phyloP scores from a whole-genome alignment of 495 filamentous ascomycete species.

The Daldinia decipiens region DNA sequence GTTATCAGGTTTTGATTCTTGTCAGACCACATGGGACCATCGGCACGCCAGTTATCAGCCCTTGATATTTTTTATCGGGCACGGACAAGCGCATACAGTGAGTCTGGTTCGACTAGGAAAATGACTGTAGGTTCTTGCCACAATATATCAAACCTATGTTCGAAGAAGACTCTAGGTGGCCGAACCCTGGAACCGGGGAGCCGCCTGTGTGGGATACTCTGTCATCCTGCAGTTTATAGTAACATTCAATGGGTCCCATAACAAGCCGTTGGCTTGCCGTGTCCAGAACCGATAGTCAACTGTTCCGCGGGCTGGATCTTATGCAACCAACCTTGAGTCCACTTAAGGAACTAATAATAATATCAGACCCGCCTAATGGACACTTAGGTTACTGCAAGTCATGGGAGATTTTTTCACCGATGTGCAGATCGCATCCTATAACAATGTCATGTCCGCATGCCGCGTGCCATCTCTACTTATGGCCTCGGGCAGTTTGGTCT shows the following conservation, averaged over 20 bases:
- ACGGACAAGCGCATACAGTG: background rate
- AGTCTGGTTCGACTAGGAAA: background rate
- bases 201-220: constrained; percentile 38
- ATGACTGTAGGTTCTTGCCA: background rate
- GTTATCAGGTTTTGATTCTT: constrained; percentile 8
- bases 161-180: constrained; percentile 28
- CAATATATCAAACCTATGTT: constrained; percentile 8
- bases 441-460: constrained; percentile 31
- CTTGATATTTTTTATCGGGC: background rate
- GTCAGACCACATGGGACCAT: background rate
- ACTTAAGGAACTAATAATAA: constrained; percentile 38
- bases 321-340: constrained; percentile 35
- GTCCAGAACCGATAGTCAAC: constrained; percentile 32
- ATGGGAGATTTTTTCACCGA: constrained; percentile 45
- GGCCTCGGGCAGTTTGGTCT: constrained; percentile 21
- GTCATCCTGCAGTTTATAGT: constrained; percentile 35
- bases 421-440: constrained; percentile 38
- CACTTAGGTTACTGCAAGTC: constrained; percentile 38
- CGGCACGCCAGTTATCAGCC: background rate
- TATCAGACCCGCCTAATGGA: constrained; percentile 30
- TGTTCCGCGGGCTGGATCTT: constrained; percentile 27
- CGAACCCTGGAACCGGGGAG: constrained; percentile 12
- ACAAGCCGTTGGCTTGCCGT: constrained; percentile 31
- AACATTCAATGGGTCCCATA: constrained; percentile 27
- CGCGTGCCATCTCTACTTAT: constrained; percentile 31